Conservation (phyloP, 345 rosid genomes). For the Ailanthus altissimus region DNA sequence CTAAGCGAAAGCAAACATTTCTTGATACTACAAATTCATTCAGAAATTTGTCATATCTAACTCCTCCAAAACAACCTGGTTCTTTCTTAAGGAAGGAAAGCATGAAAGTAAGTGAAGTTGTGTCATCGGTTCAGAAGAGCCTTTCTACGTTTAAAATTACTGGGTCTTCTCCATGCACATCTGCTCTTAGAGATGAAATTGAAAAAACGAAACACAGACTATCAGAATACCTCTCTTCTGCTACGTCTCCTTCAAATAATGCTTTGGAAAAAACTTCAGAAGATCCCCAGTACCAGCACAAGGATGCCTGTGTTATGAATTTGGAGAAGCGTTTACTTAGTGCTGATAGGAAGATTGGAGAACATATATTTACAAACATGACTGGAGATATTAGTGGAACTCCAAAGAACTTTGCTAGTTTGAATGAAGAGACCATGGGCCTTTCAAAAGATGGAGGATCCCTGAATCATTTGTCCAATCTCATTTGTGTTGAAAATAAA, state of each 20-base stretch:
- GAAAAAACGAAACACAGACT: constrained; percentile 50
- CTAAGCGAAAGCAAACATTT: constrained; percentile 32
- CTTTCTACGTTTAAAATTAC: constrained; percentile 42
- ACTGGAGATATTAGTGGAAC: constrained; percentile 23
- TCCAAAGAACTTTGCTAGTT: constrained; percentile 21
- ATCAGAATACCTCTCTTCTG: constrained; percentile 38
- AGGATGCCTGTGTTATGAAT: constrained; percentile 37
- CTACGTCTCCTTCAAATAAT: constrained; percentile 34
- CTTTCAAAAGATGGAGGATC: constrained; percentile 24
- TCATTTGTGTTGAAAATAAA: constrained; percentile 30
- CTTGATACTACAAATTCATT: constrained; percentile 34
- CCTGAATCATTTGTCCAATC: constrained; percentile 18
- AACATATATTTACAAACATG: constrained; percentile 18
- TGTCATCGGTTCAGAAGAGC: constrained; percentile 46
- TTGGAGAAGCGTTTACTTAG: constrained; percentile 39
- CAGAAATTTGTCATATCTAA: constrained; percentile 34
- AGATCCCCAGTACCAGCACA: constrained; percentile 16
- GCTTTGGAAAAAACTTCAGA: constrained; percentile 31
- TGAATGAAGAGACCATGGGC: constrained; percentile 21
- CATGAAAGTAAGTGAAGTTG: constrained; percentile 35
- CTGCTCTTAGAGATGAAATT: constrained; percentile 46
- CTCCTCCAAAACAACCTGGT: constrained; percentile 57
- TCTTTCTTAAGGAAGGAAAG: constrained; percentile 46
- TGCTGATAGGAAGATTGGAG: constrained; percentile 29
- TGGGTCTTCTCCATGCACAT: constrained; percentile 46